These are phyloP conservation scores for Saturnispora serradocipensis DNA, from an alignment of 805 yeast species.

Conservation along the genomic window DNA sequence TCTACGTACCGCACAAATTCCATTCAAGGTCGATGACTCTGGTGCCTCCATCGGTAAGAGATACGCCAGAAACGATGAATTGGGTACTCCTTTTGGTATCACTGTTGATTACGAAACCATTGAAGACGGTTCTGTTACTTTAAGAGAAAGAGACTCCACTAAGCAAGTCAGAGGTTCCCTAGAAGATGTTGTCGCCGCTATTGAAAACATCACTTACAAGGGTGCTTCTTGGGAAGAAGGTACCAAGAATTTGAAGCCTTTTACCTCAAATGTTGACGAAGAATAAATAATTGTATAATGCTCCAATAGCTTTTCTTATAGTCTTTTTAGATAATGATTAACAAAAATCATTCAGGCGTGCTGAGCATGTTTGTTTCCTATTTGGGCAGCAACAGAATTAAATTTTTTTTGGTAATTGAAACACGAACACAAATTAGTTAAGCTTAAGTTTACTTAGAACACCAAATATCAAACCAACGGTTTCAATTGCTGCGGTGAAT, in stretches of 20 bases:
- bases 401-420: not conserved
- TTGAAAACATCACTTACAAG: conserved; percentile 64
- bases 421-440: not conserved
- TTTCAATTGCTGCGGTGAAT: not conserved
- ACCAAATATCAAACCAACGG: not conserved
- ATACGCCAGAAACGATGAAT: conserved; percentile 95
- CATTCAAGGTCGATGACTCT: conserved; percentile 94
- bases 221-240: conserved; percentile 82
- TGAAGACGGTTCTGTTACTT: conserved; percentile 78
- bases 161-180: conserved; percentile 91
- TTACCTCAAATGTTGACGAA: conserved; percentile 57
- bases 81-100: conserved; percentile 98
- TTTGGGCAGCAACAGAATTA: not conserved
- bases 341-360: not conserved
- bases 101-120: conserved; percentile 93
- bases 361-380: not conserved
- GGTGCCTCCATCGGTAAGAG: conserved; percentile 97
- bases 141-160: conserved; percentile 96
- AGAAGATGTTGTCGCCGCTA: conserved; percentile 60
- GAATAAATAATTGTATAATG: conserved; percentile 11
- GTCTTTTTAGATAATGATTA: not conserved
- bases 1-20: conserved; percentile 74
- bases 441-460: not conserved
- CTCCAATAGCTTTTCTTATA: not conserved
- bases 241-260: conserved; percentile 59